Percentiles rank a stretch among this genome's conserved stretches.
phyloP scores from a whole-genome alignment of 306 rosid species.

The Rubus idaeus region DNA sequence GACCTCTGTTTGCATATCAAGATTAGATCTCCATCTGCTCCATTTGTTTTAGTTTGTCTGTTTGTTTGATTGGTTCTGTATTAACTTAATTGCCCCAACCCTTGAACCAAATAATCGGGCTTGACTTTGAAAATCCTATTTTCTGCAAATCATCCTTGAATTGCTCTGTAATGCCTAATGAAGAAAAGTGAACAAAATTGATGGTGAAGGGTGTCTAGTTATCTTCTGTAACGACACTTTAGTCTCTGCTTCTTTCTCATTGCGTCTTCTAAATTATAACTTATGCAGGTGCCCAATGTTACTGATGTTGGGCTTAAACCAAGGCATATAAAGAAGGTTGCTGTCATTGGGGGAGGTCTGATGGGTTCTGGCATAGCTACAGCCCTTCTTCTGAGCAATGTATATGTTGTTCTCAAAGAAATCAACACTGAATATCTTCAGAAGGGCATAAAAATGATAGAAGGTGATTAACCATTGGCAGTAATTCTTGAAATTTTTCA shows the following conservation, averaged over 20 bases:
- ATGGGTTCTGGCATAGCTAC: slow-evolving; percentile 99
- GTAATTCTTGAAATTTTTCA: neutral
- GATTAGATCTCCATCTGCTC: neutral
- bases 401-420: slow-evolving; percentile 82
- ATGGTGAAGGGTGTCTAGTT: neutral
- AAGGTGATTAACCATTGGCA: slow-evolving; percentile 54
- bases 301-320: slow-evolving; percentile 91
- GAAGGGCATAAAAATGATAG: slow-evolving; percentile 64
- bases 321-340: slow-evolving; percentile 79
- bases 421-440: slow-evolving; percentile 75
- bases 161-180: neutral
- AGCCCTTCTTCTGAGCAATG: slow-evolving; percentile 69
- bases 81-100: neutral
- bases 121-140: neutral
- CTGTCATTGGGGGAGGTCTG: slow-evolving; percentile 95
- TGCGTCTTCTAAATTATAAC: slow-evolving; percentile 16
- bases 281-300: slow-evolving; percentile 80
- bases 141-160: neutral
- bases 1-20: neutral
- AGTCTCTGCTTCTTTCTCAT: slow-evolving; percentile 12
- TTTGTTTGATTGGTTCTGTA: neutral
- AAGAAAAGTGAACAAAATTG: too few relatives aligned
- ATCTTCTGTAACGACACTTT: neutral
- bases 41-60: neutral
- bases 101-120: neutral